Evolutionary conservation across 306 rosid species (phyloP), one percentile per base, ranked within the genome.

Genomic region (Quercus robur): DNA sequence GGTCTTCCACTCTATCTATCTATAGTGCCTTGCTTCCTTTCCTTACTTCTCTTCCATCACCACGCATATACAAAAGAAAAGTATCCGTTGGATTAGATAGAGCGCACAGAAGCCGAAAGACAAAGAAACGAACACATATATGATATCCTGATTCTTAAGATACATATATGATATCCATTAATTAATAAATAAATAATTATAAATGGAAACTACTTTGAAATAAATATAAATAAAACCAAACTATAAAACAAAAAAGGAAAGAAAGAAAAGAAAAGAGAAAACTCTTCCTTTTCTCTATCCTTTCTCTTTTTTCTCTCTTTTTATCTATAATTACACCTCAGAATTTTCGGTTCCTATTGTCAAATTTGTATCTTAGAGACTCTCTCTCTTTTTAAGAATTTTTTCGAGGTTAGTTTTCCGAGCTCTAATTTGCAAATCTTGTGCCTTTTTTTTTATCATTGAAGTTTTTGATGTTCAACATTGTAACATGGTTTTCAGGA

Each of bases 1-100:
- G 77, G 81, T 72, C 85, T 20, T 33, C 77, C 4, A 82, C 88
- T 86, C 85, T 76, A 85, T 82, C 87, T 82, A 25, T 83, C 86
- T 33, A 1, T 1, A 33, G 68, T 84, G 75, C 73, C 87, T 83
- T 77, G 30, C 73, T 71, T 61, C 69, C 56, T 9, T 44, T 10
- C 12, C 38, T 33, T 44, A 7, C 51, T 44, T 44, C 51, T 44
- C 59, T 38, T n/a, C 21, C 81, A 44, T 70, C 77, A 23, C 78
- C 80, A 52, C 64, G 10, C 10, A 17, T 1, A 5, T 56, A 15
- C 1, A 6, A 6, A 35, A 35, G 1, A 26, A 35, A 35, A 5
- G 41, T 35, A 25, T 62, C 68, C 85, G 75, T 78, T 85, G 57
- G 30, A 56, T 67, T 35, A 35, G 41, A 35, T 35, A 68, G 7